phyloP scores from a whole-genome alignment of 1,139 yeast genomes.

The Casaregolazyma suthepensis region DNA sequence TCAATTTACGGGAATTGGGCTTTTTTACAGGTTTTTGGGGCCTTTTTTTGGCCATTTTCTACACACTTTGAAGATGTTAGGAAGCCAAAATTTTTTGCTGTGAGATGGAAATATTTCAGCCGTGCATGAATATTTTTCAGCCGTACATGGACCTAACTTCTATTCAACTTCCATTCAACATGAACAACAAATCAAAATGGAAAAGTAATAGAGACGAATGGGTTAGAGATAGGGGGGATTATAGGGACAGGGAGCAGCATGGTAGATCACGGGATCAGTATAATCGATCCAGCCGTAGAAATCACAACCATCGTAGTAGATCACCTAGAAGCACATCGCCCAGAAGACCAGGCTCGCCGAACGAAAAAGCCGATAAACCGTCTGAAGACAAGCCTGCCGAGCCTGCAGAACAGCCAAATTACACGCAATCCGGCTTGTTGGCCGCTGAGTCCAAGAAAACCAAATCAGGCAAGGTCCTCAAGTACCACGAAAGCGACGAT shows the following conservation, averaged over 20 bases:
- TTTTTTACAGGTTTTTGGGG: constrained; percentile 8
- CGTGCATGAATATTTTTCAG: constrained; percentile 6
- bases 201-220: constrained; percentile 4
- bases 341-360: neutral
- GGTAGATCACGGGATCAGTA: neutral
- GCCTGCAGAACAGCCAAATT: constrained; percentile 32
- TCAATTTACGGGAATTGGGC: constrained; percentile 11
- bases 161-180: neutral
- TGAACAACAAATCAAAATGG: constrained; percentile 4
- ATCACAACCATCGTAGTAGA: neutral
- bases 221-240: constrained; percentile 6
- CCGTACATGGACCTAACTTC: neutral
- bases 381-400: constrained; percentile 22
- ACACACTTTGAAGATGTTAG: neutral
- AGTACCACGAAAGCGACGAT: constrained; percentile 43
- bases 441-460: constrained; percentile 40
- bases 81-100: neutral
- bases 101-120: neutral
- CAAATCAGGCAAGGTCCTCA: constrained; percentile 37
- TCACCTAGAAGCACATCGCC: neutral
- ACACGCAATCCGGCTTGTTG: constrained; percentile 42
- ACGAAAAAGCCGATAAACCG: neutral
- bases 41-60: constrained; percentile 10
- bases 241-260: constrained; percentile 1
- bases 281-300: neutral